Base-by-base conservation (phyloP, 805 yeast genomes). In the Metschnikowia borealis region DNA sequence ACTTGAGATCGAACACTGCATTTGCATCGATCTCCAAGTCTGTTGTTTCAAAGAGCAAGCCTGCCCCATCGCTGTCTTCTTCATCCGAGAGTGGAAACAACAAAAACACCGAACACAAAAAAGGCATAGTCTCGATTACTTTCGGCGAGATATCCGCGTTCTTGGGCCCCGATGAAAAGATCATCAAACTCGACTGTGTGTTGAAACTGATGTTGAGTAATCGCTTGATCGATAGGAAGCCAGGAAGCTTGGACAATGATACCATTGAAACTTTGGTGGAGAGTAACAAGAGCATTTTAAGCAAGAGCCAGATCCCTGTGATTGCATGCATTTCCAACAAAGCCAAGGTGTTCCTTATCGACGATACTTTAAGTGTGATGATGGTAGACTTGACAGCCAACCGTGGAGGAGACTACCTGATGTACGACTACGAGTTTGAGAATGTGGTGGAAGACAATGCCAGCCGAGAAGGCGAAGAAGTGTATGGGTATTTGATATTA, bases 371-470 rank as follows among this genome's bases (percentile, higher is more conserved):
- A 7, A 53, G 48, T 10, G 61, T 58, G 23, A 54, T 57, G 63
- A 50, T 71, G 59, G 68, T 73, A 8, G 77, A 73, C 52, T 63
- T 73, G 53, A 70, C 75, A 26, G 73, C 79, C 35, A 75, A 80
- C 48, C 47, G 49, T 15, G 62, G 62, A 6, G 55, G 53, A 5
- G 61, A 57, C 55, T 81, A 86, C 48, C 87, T 87, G 60, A 82
- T 87, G 84, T 87, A 86, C 62, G 92, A 86, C 65, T 85, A 84
- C 65, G 92, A 86, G 62, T 86, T 87, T 65, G 84, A 82, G 54
- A 50, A 55, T 31, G 47, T 50, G 11, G 53, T 55, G 17, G 59
- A 50, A 21, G 56, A 55, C 26, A 55, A 52, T 21, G 53, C 41
- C 5, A 38, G 36, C 14, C 51, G 44, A 21, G 35, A 43, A 3